Evolutionary conservation across 306 rosid genomes (phyloP).

Genomic region (Prunus davidiana): DNA sequence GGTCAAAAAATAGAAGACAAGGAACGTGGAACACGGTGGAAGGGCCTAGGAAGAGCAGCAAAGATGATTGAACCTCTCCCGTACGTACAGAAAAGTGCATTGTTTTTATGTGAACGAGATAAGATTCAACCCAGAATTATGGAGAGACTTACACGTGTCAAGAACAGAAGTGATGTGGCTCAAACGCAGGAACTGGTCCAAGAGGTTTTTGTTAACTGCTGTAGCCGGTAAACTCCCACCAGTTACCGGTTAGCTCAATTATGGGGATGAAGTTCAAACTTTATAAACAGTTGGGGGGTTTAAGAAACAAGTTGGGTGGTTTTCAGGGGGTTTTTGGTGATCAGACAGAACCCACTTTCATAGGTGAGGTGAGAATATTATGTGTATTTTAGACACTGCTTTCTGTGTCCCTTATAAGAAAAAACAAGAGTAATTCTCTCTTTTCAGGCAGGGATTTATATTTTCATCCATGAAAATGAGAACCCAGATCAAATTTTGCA

Average conservation of each 20-base stretch:
- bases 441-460: background rate
- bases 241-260: constrained; percentile 30
- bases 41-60: background rate
- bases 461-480: background rate
- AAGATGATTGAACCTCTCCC: background rate
- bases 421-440: background rate
- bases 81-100: background rate
- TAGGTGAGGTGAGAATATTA: constrained; percentile 31
- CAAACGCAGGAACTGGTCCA: constrained; percentile 52
- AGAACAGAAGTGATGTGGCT: constrained; percentile 29
- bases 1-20: no score
- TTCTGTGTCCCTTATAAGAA: background rate
- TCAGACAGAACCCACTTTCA: constrained; percentile 42
- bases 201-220: constrained; percentile 32
- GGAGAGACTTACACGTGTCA: constrained; percentile 61
- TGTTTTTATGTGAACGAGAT: constrained; percentile 40
- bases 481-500: constrained; percentile 11
- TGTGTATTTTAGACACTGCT: constrained; percentile 6
- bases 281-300: constrained; percentile 54
- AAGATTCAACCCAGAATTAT: constrained; percentile 34
- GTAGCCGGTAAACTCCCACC: constrained; percentile 34
- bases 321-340: constrained; percentile 51
- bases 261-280: constrained; percentile 32
- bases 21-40: background rate
- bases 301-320: constrained; percentile 47